A percentile compares a stretch with the other conserved stretches of the same genome.
Conservation (phyloP, 2,329 filamentous ascomycete genomes). For the Blumeria graminis region DNA sequence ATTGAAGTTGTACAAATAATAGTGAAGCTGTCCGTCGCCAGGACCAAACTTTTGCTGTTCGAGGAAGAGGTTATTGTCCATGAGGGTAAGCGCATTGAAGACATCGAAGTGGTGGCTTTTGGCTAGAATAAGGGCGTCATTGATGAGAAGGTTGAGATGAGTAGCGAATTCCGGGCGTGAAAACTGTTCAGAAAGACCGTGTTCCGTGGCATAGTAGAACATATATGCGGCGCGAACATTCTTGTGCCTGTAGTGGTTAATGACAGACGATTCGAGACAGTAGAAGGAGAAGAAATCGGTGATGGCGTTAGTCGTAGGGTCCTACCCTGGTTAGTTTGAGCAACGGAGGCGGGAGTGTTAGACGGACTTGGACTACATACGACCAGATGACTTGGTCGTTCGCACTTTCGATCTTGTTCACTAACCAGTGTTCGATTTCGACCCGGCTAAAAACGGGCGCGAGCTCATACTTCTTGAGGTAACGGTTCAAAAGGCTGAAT, state of each 20-base stretch:
- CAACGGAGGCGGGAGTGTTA: too few relatives aligned
- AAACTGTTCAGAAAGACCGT: conserved; percentile 20
- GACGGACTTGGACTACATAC: conserved; percentile 51
- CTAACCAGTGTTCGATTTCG: conserved; percentile 72
- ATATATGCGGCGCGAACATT: conserved; percentile 78
- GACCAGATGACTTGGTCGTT: conserved; percentile 75
- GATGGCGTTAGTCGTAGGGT: conserved; percentile 38
- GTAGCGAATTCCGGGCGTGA: conserved; percentile 39
- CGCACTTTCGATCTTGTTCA: conserved; percentile 41
- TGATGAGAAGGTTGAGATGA: conserved; percentile 58
- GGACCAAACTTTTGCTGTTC: conserved; percentile 85
- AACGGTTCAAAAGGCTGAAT: conserved; percentile 47
- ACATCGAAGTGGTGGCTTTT: conserved; percentile 77
- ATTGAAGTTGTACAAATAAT: conserved; percentile 94
- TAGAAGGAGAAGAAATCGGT: conserved; percentile 98
- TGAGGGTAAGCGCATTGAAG: conserved; percentile 80
- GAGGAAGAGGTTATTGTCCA: conserved; percentile 86
- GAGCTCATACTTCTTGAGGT: conserved; percentile 60
- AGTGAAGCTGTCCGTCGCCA: conserved; percentile 86
- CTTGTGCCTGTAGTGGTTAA: conserved; percentile 54
- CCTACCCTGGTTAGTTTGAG: conserved; percentile 8
- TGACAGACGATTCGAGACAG: conserved; percentile 76
- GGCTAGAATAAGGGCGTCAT: conserved; percentile 68
- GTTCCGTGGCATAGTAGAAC: conserved; percentile 85
- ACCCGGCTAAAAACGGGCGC: conserved; percentile 57